These are phyloP conservation scores for Peribolospora baueri DNA, from an alignment of 768 basidiomycete species.

Conservation along the genomic window DNA sequence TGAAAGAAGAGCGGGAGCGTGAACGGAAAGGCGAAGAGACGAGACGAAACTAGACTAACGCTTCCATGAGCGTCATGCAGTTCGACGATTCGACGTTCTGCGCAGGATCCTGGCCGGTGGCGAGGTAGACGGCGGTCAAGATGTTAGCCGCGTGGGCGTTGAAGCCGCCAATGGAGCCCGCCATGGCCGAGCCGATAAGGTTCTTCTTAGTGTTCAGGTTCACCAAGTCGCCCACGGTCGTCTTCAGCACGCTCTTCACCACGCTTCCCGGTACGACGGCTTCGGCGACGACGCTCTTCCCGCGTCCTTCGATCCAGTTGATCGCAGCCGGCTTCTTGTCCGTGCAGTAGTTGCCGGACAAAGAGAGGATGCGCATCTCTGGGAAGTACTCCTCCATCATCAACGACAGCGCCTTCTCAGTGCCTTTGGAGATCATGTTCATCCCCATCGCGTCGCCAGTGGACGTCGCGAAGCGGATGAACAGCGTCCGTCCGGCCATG, in stretches of 20 bases:
- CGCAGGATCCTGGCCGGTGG: slow-evolving; percentile 94
- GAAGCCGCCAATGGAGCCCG: slow-evolving; percentile 88
- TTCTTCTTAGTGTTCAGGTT: slow-evolving; percentile 95
- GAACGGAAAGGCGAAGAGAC: neutral
- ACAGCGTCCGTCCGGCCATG: slow-evolving; percentile 78
- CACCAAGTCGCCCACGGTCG: slow-evolving; percentile 66
- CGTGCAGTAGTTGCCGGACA: slow-evolving; percentile 95
- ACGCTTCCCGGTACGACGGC: slow-evolving; percentile 71
- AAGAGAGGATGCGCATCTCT: slow-evolving; percentile 66
- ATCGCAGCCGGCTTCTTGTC: slow-evolving; percentile 99
- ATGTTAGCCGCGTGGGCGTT: slow-evolving; percentile 98
- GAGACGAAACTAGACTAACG: slow-evolving; percentile 33
- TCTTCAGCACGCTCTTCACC: slow-evolving; percentile 80
- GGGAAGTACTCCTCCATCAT: slow-evolving; percentile 53
- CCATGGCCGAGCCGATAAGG: slow-evolving; percentile 89
- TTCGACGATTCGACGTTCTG: slow-evolving; percentile 97
- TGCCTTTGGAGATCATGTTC: slow-evolving; percentile 99
- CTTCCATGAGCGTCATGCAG: slow-evolving; percentile 97
- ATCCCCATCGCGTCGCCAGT: slow-evolving; percentile 99
- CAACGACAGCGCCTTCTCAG: slow-evolving; percentile 71
- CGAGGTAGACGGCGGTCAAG: slow-evolving; percentile 78
- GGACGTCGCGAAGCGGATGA: slow-evolving; percentile 72
- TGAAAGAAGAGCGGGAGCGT: neutral
- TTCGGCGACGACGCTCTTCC: slow-evolving; percentile 93
- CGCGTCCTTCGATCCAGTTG: slow-evolving; percentile 98